Evolutionary conservation across 805 yeast genomes (phyloP), one percentile per base, ranked within the genome.

Genomic region (Saccharomycopsis microspora): DNA sequence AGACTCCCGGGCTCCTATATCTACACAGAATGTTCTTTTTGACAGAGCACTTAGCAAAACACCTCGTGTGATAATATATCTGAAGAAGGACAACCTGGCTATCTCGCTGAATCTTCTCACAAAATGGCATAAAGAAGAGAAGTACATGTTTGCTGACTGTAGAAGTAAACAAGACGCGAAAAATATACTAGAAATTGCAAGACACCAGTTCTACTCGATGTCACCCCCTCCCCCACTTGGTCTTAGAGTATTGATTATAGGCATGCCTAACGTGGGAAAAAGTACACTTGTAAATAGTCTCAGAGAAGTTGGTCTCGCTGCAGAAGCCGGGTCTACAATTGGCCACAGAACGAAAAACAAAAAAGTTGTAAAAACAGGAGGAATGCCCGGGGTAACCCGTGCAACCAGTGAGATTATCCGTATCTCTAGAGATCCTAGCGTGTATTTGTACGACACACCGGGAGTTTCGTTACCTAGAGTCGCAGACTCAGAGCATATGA

Each of bases 241-340:
- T 0, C 66, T 84, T 43, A 64, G 88, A 28, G 63, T 85, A 49
- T 69, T 89, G 69, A 76, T 90, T 41, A 80, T 82, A 5, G 98
- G 98, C 0, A 85, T 93, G 93, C 98, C 98, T 1, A 93, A 93
- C 60, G 95, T 88, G n/a, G 98, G 98, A 0, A 93, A 93, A 63
- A 84, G 95, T 8, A 83, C 96, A 0, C 61, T 93, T 43, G 82
- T 89, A 31, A 93, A 93, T 58, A 70, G 82, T 0, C 64, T 89
- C 44, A 65, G 96, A 50, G 50, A 39, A 6, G 46, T 45, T 11
- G 62, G 66, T 29, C 39, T 56, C 42, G 37, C 41, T 19, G 11
- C 41, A n/a, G 39, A 28, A 19, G 45, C 43, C 36, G 41, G 11
- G 32, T 58, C 54, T 19, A 60, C 59, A 6, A 42, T 58, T 32